Evolutionary conservation across 352 stramenopile genomes (phyloP).

Genomic region (Aphanomyces euteiches): DNA sequence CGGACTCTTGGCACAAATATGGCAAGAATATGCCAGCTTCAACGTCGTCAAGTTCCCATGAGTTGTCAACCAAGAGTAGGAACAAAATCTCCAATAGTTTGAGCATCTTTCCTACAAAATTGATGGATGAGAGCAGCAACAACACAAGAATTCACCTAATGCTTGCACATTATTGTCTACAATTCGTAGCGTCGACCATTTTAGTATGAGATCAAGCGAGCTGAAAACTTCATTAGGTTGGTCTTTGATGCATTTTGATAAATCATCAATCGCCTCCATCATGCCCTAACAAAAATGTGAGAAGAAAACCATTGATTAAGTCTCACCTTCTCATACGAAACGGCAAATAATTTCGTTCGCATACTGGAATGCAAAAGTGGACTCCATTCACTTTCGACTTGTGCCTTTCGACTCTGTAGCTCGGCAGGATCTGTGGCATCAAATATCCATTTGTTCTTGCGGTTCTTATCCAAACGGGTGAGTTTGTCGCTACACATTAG

Average conservation of each 20-base stretch:
- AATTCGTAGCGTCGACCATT: conserved; percentile 80
- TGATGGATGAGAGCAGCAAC: conserved; percentile 7
- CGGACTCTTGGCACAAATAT: conserved; percentile 80
- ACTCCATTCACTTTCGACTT: conserved; percentile 77
- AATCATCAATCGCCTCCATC: conserved; percentile 67
- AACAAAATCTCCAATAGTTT: conserved; percentile 81
- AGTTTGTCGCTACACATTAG: conserved; percentile 22
- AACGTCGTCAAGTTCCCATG: conserved; percentile 74
- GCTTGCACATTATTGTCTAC: conserved; percentile 88
- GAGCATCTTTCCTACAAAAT: conserved; percentile 53
- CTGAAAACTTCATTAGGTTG: conserved; percentile 65
- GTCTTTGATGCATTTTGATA: conserved; percentile 58
- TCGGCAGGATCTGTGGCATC: conserved; percentile 64
- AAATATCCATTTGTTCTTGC: conserved; percentile 80
- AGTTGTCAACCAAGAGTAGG: conserved; percentile 58
- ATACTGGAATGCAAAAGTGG: conserved; percentile 63
- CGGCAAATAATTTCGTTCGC: conserved; percentile 73
- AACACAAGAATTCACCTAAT: conserved; percentile 32
- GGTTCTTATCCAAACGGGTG: conserved; percentile 18
- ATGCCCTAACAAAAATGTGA: conserved; percentile 41
- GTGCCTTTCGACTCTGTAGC: conserved; percentile 59
- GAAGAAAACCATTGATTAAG: too few relatives aligned
- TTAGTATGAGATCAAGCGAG: conserved; percentile 73
- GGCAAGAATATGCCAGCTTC: conserved; percentile 78
- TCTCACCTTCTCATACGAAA: conserved; percentile 58